Evolutionary conservation across 1,284 basidiomycete genomes (phyloP).

Genomic region (Anthracocystis setariae): DNA sequence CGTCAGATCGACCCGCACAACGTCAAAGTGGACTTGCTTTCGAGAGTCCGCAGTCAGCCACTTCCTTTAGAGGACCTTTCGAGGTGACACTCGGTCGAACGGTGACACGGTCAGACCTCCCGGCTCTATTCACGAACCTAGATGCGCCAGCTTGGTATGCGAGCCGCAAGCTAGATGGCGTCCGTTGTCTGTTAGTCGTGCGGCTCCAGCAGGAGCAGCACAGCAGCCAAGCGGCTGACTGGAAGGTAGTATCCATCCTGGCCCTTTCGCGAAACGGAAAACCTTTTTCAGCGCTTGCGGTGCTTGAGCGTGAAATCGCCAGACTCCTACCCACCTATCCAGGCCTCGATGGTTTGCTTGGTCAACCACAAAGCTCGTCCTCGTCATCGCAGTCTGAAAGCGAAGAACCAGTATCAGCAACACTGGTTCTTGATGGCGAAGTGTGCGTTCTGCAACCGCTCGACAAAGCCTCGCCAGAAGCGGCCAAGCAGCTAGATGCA

Average conservation of each 20-base stretch:
- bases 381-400: not conserved
- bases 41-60: not conserved
- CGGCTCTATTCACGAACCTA: constrained; percentile 15
- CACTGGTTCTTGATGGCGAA: constrained; percentile 58
- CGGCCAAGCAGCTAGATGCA: constrained; percentile 23
- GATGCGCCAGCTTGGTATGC: constrained; percentile 43
- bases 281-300: constrained; percentile 30
- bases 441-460: constrained; percentile 43
- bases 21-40: not conserved
- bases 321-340: constrained; percentile 20
- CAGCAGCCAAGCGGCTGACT: not conserved
- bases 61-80: constrained; percentile 24
- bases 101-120: constrained; percentile 20
- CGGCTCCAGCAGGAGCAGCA: constrained; percentile 11
- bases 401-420: not conserved
- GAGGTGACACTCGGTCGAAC: constrained; percentile 47
- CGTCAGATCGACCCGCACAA: not conserved
- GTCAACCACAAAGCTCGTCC: not conserved
- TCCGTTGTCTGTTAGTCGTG: constrained; percentile 51
- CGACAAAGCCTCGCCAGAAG: constrained; percentile 30
- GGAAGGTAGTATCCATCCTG: constrained; percentile 25
- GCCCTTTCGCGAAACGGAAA: constrained; percentile 48
- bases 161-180: constrained; percentile 55
- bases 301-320: constrained; percentile 34
- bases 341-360: constrained; percentile 14